Percentiles rank a stretch among this genome's conserved stretches.
Conservation (phyloP, 1,284 basidiomycete genomes). For the Ustilago loliicola region DNA sequence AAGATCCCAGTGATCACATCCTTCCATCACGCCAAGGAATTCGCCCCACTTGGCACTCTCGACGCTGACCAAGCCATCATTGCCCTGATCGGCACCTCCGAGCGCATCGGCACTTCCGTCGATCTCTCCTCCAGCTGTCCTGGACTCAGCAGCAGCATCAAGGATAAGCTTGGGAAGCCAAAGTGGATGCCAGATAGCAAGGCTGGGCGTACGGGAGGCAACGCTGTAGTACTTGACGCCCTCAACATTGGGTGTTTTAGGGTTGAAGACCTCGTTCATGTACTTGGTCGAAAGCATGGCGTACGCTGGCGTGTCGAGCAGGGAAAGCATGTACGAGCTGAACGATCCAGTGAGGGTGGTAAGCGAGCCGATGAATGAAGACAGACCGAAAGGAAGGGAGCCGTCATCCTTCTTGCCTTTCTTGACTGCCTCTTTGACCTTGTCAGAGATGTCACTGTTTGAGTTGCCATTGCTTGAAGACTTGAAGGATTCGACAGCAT, state of each 20-base stretch:
- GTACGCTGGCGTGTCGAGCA: slow-evolving; percentile 97
- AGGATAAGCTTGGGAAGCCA: slow-evolving; percentile 96
- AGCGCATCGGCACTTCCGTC: slow-evolving; percentile 70
- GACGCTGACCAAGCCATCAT: slow-evolving; percentile 95
- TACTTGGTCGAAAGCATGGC: slow-evolving; percentile 91
- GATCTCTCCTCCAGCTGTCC: slow-evolving; percentile 59
- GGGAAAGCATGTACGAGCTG: slow-evolving; percentile 87
- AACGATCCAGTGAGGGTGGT: slow-evolving; percentile 80
- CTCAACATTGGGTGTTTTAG: slow-evolving; percentile 83
- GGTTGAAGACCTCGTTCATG: slow-evolving; percentile 89
- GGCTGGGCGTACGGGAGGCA: slow-evolving; percentile 80
- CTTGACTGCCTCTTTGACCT: slow-evolving; percentile 44
- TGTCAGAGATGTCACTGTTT: slow-evolving; percentile 17
- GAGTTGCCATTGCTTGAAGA: background rate
- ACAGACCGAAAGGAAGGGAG: slow-evolving; percentile 44
- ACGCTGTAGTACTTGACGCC: slow-evolving; percentile 92
- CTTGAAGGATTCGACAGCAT: slow-evolving; percentile 17
- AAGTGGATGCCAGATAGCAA: slow-evolving; percentile 91
- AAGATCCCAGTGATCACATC: slow-evolving; percentile 96
- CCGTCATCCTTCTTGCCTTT: slow-evolving; percentile 31
- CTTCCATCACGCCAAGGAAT: slow-evolving; percentile 86
- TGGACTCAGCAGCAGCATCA: slow-evolving; percentile 75
- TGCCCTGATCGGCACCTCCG: slow-evolving; percentile 79
- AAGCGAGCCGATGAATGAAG: slow-evolving; percentile 52
- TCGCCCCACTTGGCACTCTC: slow-evolving; percentile 67